Conservation (phyloP, 768 basidiomycete genomes). For the Tulasnella sp. region DNA sequence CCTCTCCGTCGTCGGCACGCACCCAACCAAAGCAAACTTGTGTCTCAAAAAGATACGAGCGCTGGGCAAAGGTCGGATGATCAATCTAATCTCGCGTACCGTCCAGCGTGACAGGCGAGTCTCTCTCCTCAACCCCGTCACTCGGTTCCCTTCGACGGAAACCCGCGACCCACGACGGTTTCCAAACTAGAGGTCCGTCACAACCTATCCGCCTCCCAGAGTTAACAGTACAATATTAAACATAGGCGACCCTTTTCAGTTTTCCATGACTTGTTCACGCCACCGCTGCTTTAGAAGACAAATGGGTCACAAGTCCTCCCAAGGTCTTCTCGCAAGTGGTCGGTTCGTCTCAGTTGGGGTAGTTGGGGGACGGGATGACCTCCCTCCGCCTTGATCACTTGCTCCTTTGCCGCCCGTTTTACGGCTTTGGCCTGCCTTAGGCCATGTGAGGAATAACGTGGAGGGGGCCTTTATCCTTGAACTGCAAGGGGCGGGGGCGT, state of each 20-base stretch:
- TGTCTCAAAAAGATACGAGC: neutral
- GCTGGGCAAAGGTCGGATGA: neutral
- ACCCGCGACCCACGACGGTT: too few species aligned
- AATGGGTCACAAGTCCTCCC: neutral
- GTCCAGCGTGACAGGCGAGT: neutral
- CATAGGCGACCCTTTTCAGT: neutral
- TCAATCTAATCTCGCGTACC: neutral
- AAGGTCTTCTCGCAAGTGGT: neutral
- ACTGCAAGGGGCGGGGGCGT: neutral
- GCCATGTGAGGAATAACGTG: neutral
- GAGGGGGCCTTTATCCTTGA: neutral
- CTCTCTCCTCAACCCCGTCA: neutral
- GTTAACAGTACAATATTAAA: neutral
- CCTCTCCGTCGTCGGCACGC: neutral
- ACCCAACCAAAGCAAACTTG: neutral
- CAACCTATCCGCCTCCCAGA: neutral
- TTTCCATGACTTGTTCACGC: neutral
- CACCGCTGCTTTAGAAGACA: neutral
- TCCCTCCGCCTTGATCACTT: neutral
- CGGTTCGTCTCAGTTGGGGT: neutral
- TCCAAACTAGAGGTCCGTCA: too few species aligned
- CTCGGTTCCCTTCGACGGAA: too few species aligned
- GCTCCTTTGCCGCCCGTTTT: conserved; percentile 1
- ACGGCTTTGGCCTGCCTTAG: neutral
- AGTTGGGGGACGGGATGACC: neutral